Conservation (phyloP, 352 stramenopile species). For the Phytophthora colocasiae region DNA sequence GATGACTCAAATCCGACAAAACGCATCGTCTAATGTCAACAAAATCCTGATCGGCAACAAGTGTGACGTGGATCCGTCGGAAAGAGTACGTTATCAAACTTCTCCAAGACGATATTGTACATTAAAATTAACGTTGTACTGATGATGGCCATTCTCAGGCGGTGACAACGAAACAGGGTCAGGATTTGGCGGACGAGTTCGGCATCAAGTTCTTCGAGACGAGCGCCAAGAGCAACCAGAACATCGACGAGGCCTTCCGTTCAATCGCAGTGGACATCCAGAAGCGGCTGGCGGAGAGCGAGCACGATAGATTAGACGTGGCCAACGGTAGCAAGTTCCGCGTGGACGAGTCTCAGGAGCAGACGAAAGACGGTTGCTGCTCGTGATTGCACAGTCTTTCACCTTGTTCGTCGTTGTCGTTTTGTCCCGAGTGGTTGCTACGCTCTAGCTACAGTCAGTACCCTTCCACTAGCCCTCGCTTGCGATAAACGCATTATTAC, state of each 20-base stretch:
- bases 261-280: conserved; percentile 91
- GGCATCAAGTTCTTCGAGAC: conserved; percentile 96
- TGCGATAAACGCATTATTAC: conserved; percentile 37
- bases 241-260: conserved; percentile 92
- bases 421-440: conserved; percentile 10
- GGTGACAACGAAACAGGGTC: conserved; percentile 93
- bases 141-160: conserved; percentile 47
- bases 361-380: conserved; percentile 85
- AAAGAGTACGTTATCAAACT: conserved; percentile 82
- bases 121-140: conserved; percentile 22
- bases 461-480: conserved; percentile 7
- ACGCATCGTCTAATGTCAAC: conserved; percentile 99
- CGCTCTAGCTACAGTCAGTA: conserved; percentile 1
- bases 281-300: conserved; percentile 86
- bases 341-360: conserved; percentile 83
- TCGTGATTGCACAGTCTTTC: conserved; percentile 33
- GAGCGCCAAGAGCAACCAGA: conserved; percentile 93
- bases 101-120: neutral
- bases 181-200: conserved; percentile 94
- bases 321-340: conserved; percentile 87
- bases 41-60: conserved; percentile 99
- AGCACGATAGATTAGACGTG: conserved; percentile 91
- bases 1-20: conserved; percentile 95
- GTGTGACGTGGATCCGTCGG: conserved; percentile 96
- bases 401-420: conserved; percentile 18